Evolutionary conservation across 73 alveolate genomes (phyloP).

Genomic region (Stentor roeselii): DNA sequence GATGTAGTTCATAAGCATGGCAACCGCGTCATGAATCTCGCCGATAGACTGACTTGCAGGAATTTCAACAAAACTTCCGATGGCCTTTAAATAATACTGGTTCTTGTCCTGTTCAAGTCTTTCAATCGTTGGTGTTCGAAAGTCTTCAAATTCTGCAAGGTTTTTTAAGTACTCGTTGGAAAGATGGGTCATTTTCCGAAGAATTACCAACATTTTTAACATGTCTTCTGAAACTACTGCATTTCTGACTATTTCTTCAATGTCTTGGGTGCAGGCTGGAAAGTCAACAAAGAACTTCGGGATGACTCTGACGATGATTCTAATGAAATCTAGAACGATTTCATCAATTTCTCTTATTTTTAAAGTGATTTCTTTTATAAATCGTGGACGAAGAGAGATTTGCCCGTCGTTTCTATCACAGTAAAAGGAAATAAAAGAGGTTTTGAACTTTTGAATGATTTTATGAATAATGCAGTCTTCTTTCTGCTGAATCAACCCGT

Average conservation of each 20-base stretch:
- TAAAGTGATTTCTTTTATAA: background rate
- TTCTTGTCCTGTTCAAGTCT: background rate
- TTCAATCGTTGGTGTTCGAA: background rate
- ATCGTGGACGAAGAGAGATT: background rate
- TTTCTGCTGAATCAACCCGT: background rate
- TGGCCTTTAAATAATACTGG: background rate
- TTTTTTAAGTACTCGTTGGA: background rate
- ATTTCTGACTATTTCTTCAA: background rate
- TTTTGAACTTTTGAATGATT: background rate
- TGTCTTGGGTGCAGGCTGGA: background rate
- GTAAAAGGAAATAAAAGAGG: background rate
- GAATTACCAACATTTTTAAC: no score
- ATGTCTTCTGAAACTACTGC: background rate
- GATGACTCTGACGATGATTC: background rate
- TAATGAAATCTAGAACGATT: background rate
- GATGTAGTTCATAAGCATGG: background rate
- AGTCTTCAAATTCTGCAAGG: background rate
- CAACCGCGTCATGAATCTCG: background rate
- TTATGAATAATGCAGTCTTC: background rate
- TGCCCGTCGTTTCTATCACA: background rate
- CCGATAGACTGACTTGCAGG: background rate
- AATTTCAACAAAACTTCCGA: background rate
- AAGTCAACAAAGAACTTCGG: background rate
- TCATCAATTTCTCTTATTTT: background rate
- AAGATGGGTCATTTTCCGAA: background rate